Evolutionary conservation across 176 grass and related monocot genomes (phyloP).

Genomic region (Oryza glumipatula): DNA sequence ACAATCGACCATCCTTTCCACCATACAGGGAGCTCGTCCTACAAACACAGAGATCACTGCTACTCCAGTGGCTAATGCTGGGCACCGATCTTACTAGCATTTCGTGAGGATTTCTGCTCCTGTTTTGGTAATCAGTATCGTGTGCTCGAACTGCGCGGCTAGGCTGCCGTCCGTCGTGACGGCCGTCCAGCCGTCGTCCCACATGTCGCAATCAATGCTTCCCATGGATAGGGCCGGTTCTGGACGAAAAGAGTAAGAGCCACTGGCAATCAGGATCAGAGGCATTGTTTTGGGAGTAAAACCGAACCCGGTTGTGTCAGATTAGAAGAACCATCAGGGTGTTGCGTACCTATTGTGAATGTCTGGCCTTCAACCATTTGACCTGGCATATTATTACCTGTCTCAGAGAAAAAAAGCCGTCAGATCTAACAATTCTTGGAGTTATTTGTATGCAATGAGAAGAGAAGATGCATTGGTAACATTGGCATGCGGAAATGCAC

Average conservation of each 20-base stretch:
- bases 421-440: not conserved
- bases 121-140: slow-evolving; percentile 70
- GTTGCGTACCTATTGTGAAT: slow-evolving; percentile 79
- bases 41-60: not conserved
- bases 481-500: not conserved
- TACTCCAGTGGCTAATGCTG: not conserved
- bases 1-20: not conserved
- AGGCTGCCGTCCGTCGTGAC: slow-evolving; percentile 75
- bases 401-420: slow-evolving; percentile 6
- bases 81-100: slow-evolving; percentile 36
- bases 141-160: slow-evolving; percentile 89
- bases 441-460: not conserved
- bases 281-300: not conserved
- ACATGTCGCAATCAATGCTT: slow-evolving; percentile 65
- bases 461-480: not conserved
- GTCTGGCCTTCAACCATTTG: slow-evolving; percentile 90
- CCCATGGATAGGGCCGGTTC: slow-evolving; percentile 83
- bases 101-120: slow-evolving; percentile 83
- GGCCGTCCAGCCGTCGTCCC: slow-evolving; percentile 87
- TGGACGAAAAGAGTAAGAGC: slow-evolving; percentile 17
- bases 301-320: not conserved
- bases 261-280: not conserved
- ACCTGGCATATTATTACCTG: slow-evolving; percentile 77
- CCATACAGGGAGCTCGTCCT: not conserved
- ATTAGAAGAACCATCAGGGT: not conserved